These are phyloP conservation scores for Pythium phragmitis DNA, from an alignment of 352 stramenopile genomes.

Conservation along the genomic window DNA sequence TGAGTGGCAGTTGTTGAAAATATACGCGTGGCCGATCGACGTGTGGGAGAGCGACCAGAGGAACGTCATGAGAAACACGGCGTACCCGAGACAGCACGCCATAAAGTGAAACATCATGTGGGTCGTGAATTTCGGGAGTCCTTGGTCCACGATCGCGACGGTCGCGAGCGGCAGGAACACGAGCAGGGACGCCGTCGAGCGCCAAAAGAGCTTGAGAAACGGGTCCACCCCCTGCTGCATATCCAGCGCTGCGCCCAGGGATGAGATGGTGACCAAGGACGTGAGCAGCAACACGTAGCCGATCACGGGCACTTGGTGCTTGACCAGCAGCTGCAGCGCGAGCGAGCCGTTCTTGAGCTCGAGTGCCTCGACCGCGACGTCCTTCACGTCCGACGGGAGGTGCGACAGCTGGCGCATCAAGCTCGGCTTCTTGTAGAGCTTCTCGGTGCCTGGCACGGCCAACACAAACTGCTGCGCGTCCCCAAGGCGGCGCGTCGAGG, in stretches of 20 bases:
- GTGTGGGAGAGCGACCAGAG: slow-evolving; percentile 75
- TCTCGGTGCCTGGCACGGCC: slow-evolving; percentile 60
- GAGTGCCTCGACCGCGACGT: slow-evolving; percentile 74
- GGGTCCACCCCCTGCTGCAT: slow-evolving; percentile 69
- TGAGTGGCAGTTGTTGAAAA: slow-evolving; percentile 89
- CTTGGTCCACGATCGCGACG: slow-evolving; percentile 52
- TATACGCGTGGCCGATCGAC: slow-evolving; percentile 81
- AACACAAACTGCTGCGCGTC: slow-evolving; percentile 72
- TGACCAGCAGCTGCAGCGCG: slow-evolving; percentile 74
- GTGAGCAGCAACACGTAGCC: slow-evolving; percentile 75
- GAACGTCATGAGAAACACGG: slow-evolving; percentile 82
- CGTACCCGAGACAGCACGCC: slow-evolving; percentile 64
- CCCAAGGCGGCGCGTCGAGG: slow-evolving; percentile 37
- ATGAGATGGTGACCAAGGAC: slow-evolving; percentile 75
- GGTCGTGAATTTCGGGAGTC: slow-evolving; percentile 55
- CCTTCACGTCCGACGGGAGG: slow-evolving; percentile 66
- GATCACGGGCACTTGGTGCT: slow-evolving; percentile 68
- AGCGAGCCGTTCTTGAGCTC: slow-evolving; percentile 61
- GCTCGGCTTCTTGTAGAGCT: slow-evolving; percentile 51
- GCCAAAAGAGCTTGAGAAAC: slow-evolving; percentile 86
- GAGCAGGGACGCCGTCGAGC: slow-evolving; percentile 67
- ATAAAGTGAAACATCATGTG: slow-evolving; percentile 66
- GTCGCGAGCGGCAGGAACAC: slow-evolving; percentile 65
- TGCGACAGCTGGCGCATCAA: slow-evolving; percentile 59
- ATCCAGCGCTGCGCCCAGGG: slow-evolving; percentile 70